Conservation (phyloP, 306 rosid species). For the Medicago ruthenica region DNA sequence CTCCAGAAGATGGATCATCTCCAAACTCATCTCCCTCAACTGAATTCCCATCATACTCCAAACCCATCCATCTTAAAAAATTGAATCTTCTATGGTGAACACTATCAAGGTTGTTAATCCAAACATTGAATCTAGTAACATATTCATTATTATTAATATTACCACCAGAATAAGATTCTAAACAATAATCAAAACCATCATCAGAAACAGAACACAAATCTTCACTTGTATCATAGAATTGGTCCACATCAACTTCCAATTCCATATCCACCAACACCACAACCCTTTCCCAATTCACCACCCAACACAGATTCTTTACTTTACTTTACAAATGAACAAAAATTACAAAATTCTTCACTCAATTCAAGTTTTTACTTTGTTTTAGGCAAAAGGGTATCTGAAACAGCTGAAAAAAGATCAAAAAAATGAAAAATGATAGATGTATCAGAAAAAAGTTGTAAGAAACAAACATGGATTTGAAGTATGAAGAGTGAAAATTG, state of each 20-base stretch:
- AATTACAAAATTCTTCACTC: not conserved
- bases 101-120: constrained; percentile 56
- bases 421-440: constrained; percentile 3
- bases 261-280: not conserved
- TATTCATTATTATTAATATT: not conserved
- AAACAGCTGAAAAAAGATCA: constrained; percentile 37
- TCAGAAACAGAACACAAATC: constrained; percentile 74
- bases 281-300: constrained; percentile 19
- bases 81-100: constrained; percentile 66
- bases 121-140: constrained; percentile 48
- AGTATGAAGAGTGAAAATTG: constrained; percentile 7
- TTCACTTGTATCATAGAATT: constrained; percentile 74
- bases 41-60: constrained; percentile 48
- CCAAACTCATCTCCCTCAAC: constrained; percentile 42
- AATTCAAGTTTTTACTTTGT: not conserved
- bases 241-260: constrained; percentile 52
- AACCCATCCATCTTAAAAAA: constrained; percentile 72
- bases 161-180: constrained; percentile 50
- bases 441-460: constrained; percentile 19
- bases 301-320: constrained; percentile 38
- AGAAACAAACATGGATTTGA: not conserved
- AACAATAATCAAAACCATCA: constrained; percentile 53
- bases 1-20: constrained; percentile 40
- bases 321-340: constrained; percentile 14
- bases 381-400: constrained; percentile 42